Evolutionary conservation across 768 basidiomycete species (phyloP), one percentile per base, ranked within the genome.

Genomic region (Amanita muscaria): DNA sequence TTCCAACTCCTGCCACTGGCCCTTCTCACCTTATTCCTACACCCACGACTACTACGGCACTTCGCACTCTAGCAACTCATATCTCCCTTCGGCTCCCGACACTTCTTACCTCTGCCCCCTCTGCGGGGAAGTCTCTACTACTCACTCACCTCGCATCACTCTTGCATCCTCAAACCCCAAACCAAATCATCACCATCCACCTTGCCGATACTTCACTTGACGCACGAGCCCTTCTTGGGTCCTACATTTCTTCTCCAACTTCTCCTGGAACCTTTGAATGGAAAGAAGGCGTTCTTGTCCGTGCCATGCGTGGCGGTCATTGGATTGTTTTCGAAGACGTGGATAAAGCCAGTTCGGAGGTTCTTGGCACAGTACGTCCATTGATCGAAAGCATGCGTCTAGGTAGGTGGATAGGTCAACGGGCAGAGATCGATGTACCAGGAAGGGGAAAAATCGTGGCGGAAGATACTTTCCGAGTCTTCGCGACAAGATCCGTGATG

Each of bases 181-280:
- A 83, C 48, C 80, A 89, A 35, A 74, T 96, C 32, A 74, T 98
- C 24, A 81, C 77, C 1, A 81, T 99, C 47, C 87, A 94, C 54
- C 79, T 98, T 19, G 89, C 91, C 5, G 96, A 98, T 54, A 94
- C 92, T 1, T 94, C 94, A 2, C 72, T 99, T 35, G 94, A 99
- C 57, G 84, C 93, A 23, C 85, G 94, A 18, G 84, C 91, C 0
- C 73, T 99, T 4, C 74, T 99, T 33, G 94, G 96, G 4, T 92
- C 90, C 2, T 94, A 98, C 48, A 70, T 90, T 2, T 94, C 94
- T 2, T 96, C 94, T 0, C 71, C 83, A 0, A 79, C 74, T 1
- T 75, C 76, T 19, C 81, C 90, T 0, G 94, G 94, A 4, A 80
- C 78, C 2, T 99, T 99, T 54, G 89, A 94, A 53, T 99, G 93